phyloP scores from a whole-genome alignment of 352 stramenopile genomes.

The Globisporangium alternatum region DNA sequence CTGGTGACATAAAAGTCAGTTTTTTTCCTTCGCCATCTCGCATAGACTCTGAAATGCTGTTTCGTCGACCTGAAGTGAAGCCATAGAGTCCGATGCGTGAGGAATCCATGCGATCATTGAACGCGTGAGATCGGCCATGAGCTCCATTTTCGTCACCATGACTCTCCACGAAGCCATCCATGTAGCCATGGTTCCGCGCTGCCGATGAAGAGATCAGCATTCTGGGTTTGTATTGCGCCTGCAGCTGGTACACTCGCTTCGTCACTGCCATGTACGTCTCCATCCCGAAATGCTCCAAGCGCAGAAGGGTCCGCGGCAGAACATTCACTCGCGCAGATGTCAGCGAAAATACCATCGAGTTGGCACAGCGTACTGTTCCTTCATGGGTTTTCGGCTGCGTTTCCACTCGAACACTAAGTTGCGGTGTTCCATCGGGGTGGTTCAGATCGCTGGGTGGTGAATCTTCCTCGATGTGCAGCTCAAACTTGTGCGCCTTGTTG shows the following conservation, averaged over 20 bases:
- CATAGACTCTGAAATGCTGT: constrained; percentile 38
- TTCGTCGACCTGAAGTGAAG: constrained; percentile 23
- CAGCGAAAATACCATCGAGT: constrained; percentile 18
- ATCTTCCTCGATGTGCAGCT: constrained; percentile 7
- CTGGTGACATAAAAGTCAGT: constrained; percentile 8
- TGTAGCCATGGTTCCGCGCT: constrained; percentile 24
- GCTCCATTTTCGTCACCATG: constrained; percentile 3
- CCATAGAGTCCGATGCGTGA: constrained; percentile 3
- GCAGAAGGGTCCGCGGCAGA: constrained; percentile 45
- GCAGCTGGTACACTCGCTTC: constrained; percentile 38
- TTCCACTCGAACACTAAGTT: constrained; percentile 9
- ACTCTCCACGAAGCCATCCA: constrained; percentile 28
- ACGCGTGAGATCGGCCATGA: constrained; percentile 1
- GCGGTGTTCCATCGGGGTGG: not conserved
- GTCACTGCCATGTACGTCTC: constrained; percentile 45
- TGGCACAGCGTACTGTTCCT: not conserved
- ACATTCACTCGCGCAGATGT: constrained; percentile 49
- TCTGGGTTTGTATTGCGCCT: constrained; percentile 34
- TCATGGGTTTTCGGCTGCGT: not conserved
- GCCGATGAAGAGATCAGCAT: constrained; percentile 27
- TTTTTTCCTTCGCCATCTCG: constrained; percentile 7
- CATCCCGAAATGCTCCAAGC: constrained; percentile 54
- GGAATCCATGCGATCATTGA: constrained; percentile 7
- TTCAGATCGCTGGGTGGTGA: not conserved
- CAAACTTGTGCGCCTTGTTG: constrained; percentile 6